phyloP scores from a whole-genome alignment of 1,139 yeast genomes.

The Geotrichum histeridarum region DNA sequence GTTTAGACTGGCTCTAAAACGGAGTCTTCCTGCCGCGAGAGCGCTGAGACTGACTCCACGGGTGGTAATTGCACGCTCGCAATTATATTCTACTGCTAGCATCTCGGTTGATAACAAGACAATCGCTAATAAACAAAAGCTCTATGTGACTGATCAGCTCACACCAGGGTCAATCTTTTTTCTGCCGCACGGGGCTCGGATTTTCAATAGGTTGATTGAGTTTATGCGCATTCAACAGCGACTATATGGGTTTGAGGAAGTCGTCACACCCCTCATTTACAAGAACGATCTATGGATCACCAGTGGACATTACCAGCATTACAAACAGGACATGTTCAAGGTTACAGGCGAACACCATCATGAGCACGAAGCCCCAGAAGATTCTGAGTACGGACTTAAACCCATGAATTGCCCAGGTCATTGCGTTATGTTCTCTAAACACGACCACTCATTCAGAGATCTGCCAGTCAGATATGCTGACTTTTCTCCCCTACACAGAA shows the following conservation, averaged over 20 bases:
- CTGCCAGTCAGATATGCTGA: constrained; percentile 87
- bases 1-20: too few species aligned
- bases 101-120: constrained; percentile 15
- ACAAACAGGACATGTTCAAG: constrained; percentile 88
- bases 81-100: background rate
- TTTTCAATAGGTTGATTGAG: constrained; percentile 69
- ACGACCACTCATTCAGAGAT: constrained; percentile 84
- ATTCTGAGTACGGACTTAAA: constrained; percentile 72
- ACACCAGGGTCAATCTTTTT: constrained; percentile 90
- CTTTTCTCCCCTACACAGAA: constrained; percentile 89
- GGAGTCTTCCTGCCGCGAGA: too few species aligned
- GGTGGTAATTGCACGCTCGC: too few species aligned
- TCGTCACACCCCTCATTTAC: constrained; percentile 86
- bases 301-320: constrained; percentile 96
- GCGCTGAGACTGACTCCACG: too few species aligned
- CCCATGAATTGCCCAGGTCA: constrained; percentile 95
- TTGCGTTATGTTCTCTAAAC: constrained; percentile 75
- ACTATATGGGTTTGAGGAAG: constrained; percentile 84
- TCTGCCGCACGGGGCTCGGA: constrained; percentile 83
- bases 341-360: constrained; percentile 43
- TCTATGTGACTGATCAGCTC: constrained; percentile 68
- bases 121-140: constrained; percentile 46
- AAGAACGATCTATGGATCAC: constrained; percentile 81
- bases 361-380: constrained; percentile 35
- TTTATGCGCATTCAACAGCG: constrained; percentile 84